Conservation (phyloP, 345 rosid species). For the Camelina sativa region DNA sequence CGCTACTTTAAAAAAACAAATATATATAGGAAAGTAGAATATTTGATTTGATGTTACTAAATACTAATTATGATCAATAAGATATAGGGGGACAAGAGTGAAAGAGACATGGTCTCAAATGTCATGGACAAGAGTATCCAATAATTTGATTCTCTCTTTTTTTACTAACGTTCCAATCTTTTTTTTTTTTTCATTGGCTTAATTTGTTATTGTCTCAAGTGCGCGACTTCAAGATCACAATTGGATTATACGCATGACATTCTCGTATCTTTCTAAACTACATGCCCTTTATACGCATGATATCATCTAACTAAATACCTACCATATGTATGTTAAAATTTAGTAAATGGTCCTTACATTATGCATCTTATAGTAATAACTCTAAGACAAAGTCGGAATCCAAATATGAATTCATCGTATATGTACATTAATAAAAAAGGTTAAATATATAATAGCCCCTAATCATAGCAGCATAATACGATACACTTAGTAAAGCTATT, state of each 20-base stretch:
- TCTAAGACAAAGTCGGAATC: not conserved
- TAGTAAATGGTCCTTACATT: not conserved
- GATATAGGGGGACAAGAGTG: constrained; percentile 45
- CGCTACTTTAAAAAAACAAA: not conserved
- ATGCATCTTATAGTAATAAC: not conserved
- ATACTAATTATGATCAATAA: constrained; percentile 35
- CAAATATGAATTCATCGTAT: constrained; percentile 31
- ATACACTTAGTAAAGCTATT: constrained; percentile 23
- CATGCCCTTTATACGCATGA: not conserved
- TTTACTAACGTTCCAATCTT: constrained; percentile 14
- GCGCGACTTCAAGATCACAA: constrained; percentile 14
- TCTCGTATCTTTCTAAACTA: not conserved
- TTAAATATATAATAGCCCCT: constrained; percentile 16
- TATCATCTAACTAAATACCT: not conserved
- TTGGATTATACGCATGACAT: not conserved
- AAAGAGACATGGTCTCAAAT: constrained; percentile 46
- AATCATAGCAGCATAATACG: constrained; percentile 42
- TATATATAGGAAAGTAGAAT: constrained; percentile 18
- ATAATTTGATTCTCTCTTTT: constrained; percentile 39
- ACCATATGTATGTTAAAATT: not conserved
- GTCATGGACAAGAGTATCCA: constrained; percentile 45
- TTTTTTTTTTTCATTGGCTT: not conserved
- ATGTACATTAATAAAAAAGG: constrained; percentile 1
- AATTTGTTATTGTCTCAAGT: constrained; percentile 26
- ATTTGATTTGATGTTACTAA: constrained; percentile 40